These are phyloP conservation scores for Aegilops umbellulata DNA, from an alignment of 176 grass and related monocot genomes.

Conservation along the genomic window DNA sequence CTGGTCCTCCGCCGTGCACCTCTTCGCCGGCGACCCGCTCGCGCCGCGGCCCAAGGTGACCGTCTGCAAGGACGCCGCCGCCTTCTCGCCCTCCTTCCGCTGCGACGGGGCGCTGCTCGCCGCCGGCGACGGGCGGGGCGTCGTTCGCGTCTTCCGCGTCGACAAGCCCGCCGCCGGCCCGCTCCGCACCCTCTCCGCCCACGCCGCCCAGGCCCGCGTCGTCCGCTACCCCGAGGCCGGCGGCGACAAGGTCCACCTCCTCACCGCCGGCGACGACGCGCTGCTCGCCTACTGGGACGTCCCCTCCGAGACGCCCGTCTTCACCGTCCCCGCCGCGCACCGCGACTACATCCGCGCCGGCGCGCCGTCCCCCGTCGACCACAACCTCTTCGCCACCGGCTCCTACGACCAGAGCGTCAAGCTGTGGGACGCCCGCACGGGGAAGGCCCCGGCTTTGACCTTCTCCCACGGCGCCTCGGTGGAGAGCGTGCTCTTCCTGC, in stretches of 20 bases:
- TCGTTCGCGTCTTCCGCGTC: constrained; percentile 79
- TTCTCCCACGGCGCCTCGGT: constrained; percentile 69
- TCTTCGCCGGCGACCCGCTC: constrained; percentile 55
- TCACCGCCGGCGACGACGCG: constrained; percentile 82
- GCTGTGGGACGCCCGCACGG: constrained; percentile 75
- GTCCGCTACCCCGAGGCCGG: constrained; percentile 63
- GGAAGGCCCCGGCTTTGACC: constrained; percentile 31
- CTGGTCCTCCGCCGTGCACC: constrained; percentile 51
- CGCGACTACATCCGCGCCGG: constrained; percentile 89
- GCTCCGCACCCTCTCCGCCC: constrained; percentile 58
- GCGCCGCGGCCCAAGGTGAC: constrained; percentile 28
- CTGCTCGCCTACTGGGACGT: constrained; percentile 85
- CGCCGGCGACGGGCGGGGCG: constrained; percentile 58
- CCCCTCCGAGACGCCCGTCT: constrained; percentile 54
- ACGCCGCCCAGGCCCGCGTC: constrained; percentile 56
- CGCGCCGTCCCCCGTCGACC: constrained; percentile 51
- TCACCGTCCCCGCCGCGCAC: constrained; percentile 72
- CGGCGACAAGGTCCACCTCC: constrained; percentile 73
- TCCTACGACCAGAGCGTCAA: constrained; percentile 82
- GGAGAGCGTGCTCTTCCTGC: constrained; percentile 81
- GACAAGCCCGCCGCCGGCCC: constrained; percentile 44
- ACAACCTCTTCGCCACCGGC: constrained; percentile 72
- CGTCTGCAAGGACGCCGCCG: constrained; percentile 60
- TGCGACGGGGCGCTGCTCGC: constrained; percentile 79
- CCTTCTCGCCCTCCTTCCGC: constrained; percentile 82